Percentiles rank a stretch among this genome's conserved stretches.
Evolutionary conservation across 2,329 filamentous ascomycete species (phyloP).

Genomic region (Polychaeton citri): DNA sequence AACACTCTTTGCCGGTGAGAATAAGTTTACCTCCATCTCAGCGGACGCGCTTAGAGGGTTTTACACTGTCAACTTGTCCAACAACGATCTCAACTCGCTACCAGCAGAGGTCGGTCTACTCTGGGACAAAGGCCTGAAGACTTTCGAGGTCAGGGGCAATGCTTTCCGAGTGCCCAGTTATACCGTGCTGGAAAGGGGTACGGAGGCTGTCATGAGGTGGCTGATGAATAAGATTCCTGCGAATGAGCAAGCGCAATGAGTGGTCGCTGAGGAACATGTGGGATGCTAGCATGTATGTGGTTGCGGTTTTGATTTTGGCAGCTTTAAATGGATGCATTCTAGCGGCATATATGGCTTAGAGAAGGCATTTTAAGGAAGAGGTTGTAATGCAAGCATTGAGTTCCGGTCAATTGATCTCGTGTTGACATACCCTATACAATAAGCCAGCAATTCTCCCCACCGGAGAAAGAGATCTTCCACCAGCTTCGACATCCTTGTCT

Average conservation of each 20-base stretch:
- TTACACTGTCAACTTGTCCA: constrained; percentile 62
- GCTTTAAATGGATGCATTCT: too few relatives aligned
- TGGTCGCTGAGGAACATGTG: too few relatives aligned
- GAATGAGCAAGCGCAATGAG: neutral
- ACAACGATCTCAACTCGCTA: constrained; percentile 73
- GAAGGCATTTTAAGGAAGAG: too few relatives aligned
- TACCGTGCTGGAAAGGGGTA: constrained; percentile 73
- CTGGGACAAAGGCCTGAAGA: constrained; percentile 49
- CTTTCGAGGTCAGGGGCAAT: constrained; percentile 70
- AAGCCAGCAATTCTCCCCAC: too few relatives aligned
- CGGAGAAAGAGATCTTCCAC: too few relatives aligned
- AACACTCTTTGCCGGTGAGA: constrained; percentile 63
- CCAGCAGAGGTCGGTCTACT: constrained; percentile 71
- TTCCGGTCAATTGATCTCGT: too few relatives aligned
- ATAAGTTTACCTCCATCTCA: constrained; percentile 54
- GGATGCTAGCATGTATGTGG: too few relatives aligned
- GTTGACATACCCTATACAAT: too few relatives aligned
- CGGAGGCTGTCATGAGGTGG: constrained; percentile 71
- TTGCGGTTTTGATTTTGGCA: too few relatives aligned
- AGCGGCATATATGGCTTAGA: too few relatives aligned
- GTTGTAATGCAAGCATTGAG: too few relatives aligned
- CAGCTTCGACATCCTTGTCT: too few relatives aligned
- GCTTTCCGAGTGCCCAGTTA: constrained; percentile 77
- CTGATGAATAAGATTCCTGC: constrained; percentile 53
- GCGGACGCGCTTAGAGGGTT: constrained; percentile 63